Percentiles rank a stretch among this genome's conserved stretches.
Evolutionary conservation across 805 yeast species (phyloP).

Genomic region (Komagataella kurtzmanii): DNA sequence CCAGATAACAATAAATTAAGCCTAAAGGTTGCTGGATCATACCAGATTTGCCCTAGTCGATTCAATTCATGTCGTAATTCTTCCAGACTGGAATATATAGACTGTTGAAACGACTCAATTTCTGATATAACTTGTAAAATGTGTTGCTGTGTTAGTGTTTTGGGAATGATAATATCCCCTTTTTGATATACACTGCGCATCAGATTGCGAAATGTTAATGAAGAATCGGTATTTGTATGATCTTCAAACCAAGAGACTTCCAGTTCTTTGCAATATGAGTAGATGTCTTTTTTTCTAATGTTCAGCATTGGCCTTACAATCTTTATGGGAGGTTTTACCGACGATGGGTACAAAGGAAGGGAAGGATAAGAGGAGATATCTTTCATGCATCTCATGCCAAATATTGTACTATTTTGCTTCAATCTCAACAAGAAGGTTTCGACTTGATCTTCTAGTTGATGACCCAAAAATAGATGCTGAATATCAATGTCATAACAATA

Average conservation of each 20-base stretch:
- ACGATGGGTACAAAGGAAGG: slow-evolving; percentile 8
- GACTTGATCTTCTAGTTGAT: slow-evolving; percentile 57
- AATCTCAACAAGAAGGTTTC: slow-evolving; percentile 57
- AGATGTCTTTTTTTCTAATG: slow-evolving; percentile 28
- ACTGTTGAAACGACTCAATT: slow-evolving; percentile 5
- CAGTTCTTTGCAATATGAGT: slow-evolving; percentile 27
- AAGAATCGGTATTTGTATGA: slow-evolving; percentile 38
- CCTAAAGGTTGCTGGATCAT: slow-evolving; percentile 1
- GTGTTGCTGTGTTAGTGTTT: slow-evolving; percentile 4
- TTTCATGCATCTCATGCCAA: slow-evolving; percentile 49
- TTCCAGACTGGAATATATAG: slow-evolving; percentile 9
- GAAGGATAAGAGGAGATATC: slow-evolving; percentile 16
- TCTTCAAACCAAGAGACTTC: slow-evolving; percentile 59
- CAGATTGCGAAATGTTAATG: slow-evolving; percentile 44
- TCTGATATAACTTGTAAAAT: slow-evolving; percentile 5
- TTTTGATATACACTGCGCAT: slow-evolving; percentile 23
- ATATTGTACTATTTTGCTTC: slow-evolving; percentile 25
- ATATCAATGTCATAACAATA: slow-evolving; percentile 24
- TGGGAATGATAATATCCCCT: slow-evolving; percentile 6
- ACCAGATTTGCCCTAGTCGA: background rate
- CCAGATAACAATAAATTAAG: slow-evolving; percentile 9
- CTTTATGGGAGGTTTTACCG: slow-evolving; percentile 7
- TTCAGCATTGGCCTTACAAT: slow-evolving; percentile 41
- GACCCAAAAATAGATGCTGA: slow-evolving; percentile 41
- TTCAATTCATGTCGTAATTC: slow-evolving; percentile 8